A percentile compares a stretch with the other conserved stretches of the same genome.
phyloP scores from a whole-genome alignment of 768 basidiomycete species.

The Lepiota venenata region DNA sequence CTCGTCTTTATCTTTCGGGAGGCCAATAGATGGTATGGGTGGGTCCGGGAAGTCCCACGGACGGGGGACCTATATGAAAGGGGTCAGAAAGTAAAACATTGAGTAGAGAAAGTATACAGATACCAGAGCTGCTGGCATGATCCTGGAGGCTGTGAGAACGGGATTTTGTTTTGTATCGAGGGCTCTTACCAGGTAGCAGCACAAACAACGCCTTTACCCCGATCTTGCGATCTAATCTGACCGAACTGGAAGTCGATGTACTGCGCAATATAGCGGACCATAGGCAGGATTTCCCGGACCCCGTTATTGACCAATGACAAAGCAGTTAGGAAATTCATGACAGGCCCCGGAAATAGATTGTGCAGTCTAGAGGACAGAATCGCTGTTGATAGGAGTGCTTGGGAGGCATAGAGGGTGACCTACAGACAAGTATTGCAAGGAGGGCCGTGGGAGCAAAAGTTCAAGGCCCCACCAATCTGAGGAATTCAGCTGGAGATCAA shows the following conservation, averaged over 20 bases:
- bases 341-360: constrained; percentile 57
- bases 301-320: constrained; percentile 68
- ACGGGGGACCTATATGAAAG: constrained; percentile 49
- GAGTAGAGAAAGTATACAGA: neutral
- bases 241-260: constrained; percentile 77
- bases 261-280: constrained; percentile 78
- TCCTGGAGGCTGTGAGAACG: constrained; percentile 35
- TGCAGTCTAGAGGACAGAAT: constrained; percentile 37
- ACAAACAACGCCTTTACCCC: constrained; percentile 79
- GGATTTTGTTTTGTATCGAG: neutral
- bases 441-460: constrained; percentile 68
- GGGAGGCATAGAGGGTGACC: constrained; percentile 19
- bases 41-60: constrained; percentile 73
- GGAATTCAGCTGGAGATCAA: constrained; percentile 5
- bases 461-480: constrained; percentile 93
- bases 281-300: constrained; percentile 79
- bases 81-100: neutral
- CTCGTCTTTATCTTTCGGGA: constrained; percentile 14
- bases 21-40: constrained; percentile 17
- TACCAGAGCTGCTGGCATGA: constrained; percentile 75
- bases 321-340: constrained; percentile 76
- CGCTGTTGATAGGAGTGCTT: neutral
- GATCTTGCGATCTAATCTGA: constrained; percentile 57
- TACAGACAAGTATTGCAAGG: constrained; percentile 57
- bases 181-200: constrained; percentile 77